Evolutionary conservation across 1,284 basidiomycete species (phyloP).

Genomic region (Papiliotrema nemorosa): DNA sequence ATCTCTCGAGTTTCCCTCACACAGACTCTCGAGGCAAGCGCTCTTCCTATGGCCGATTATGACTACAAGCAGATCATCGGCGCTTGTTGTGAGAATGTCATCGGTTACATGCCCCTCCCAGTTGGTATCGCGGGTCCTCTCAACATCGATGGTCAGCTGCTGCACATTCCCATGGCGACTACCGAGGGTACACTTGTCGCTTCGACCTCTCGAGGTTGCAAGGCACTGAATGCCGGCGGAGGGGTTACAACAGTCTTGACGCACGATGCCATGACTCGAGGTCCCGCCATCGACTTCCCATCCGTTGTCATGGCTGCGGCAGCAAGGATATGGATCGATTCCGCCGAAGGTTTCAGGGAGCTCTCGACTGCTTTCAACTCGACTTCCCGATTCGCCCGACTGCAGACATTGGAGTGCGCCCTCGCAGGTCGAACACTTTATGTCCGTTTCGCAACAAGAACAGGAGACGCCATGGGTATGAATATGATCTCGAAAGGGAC

Average conservation of each 20-base stretch:
- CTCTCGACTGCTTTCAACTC: constrained; percentile 88
- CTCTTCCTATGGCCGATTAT: constrained; percentile 79
- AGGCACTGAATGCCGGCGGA: constrained; percentile 92
- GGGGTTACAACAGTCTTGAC: constrained; percentile 93
- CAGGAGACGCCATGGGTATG: constrained; percentile 99
- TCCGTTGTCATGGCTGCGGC: constrained; percentile 71
- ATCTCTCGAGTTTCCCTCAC: constrained; percentile 86
- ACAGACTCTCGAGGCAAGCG: constrained; percentile 77
- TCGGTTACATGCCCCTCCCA: constrained; percentile 95
- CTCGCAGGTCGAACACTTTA: constrained; percentile 89
- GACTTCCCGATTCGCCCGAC: constrained; percentile 83
- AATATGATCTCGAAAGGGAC: constrained; percentile 99
- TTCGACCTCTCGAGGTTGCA: constrained; percentile 94
- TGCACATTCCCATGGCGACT: constrained; percentile 97
- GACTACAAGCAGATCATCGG: constrained; percentile 94
- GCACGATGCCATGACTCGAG: constrained; percentile 95
- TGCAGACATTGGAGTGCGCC: constrained; percentile 77
- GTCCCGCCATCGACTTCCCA: constrained; percentile 96
- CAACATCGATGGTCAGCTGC: constrained; percentile 78
- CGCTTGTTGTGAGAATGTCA: constrained; percentile 98
- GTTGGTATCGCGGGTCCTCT: constrained; percentile 96
- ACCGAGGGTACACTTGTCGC: constrained; percentile 98
- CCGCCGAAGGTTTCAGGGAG: constrained; percentile 69
- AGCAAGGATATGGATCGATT: constrained; percentile 86
- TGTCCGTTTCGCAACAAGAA: constrained; percentile 91